Base-by-base conservation (phyloP, 2,329 filamentous ascomycete species). In the Apiospora phragmitis region DNA sequence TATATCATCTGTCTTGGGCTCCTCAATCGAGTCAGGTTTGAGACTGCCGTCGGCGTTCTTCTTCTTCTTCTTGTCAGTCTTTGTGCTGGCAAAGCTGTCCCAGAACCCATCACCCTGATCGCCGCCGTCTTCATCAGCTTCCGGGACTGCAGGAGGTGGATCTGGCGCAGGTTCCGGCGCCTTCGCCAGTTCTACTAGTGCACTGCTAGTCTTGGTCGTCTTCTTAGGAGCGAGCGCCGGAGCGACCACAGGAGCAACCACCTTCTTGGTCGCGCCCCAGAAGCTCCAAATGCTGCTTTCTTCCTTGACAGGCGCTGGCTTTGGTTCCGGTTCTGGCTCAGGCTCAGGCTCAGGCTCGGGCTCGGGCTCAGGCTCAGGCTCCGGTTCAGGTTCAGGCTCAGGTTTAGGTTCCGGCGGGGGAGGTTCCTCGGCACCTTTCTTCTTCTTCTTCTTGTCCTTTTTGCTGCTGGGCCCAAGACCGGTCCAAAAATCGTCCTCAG, bases 231-330 rank as follows among this genome's bases (percentile, higher is more conserved):
- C 35, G 24, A n/a, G n/a, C n/a, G n/a, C n/a, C n/a, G n/a, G n/a
- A n/a, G n/a, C n/a, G n/a, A n/a, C n/a, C n/a, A n/a, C n/a, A 70
- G 70, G 82, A 12, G 70, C 35, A 18, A 16, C 41, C 7, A 29
- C 49, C 42, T 69, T 69, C 72, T 88, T 89, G 76, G 88, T 88
- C 14, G 85, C 88, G 42, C 85, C 86, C 83, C 88, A 90, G 66
- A 86, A 85, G 71, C 82, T 85, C 77, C 88, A 89, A 74, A 88
- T 88, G 70, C 87, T 87, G 69, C 70, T 69, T 32, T 69, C 59
- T 41, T 88, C 86, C 55, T 83, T 82, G 18, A 77, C 80, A 45
- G 68, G 59, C 12, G 80, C 76, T 67, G 80, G 73, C 66, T 80
- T 78, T 18, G 77, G 74, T 72, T 79, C 71, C 49, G 72, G 71